These are phyloP conservation scores for Clathrus columnatus DNA, from an alignment of 768 basidiomycete species.

Conservation along the genomic window DNA sequence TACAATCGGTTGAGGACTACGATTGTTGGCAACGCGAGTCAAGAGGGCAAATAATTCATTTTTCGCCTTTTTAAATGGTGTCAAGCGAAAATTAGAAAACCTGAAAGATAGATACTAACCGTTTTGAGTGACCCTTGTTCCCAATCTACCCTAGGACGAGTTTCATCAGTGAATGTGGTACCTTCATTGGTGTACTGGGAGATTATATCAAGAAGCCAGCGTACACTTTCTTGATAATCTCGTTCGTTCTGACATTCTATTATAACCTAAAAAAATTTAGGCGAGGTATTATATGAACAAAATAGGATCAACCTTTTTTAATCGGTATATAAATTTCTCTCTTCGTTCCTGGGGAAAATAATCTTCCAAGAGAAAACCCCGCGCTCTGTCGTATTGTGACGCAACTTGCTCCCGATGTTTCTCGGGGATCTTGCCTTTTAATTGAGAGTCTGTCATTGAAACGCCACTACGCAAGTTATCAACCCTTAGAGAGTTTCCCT, in stretches of 20 bases:
- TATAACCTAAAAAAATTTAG: slow-evolving; percentile 44
- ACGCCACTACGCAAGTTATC: slow-evolving; percentile 10
- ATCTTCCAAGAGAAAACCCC: slow-evolving; percentile 67
- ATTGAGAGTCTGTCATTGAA: slow-evolving; percentile 24
- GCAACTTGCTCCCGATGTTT: slow-evolving; percentile 52
- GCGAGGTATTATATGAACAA: not conserved
- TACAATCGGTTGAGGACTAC: slow-evolving; percentile 56
- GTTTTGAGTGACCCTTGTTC: not conserved
- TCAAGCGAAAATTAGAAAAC: slow-evolving; percentile 32
- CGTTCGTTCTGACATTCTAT: slow-evolving; percentile 89
- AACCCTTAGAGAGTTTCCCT: not conserved
- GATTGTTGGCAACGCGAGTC: slow-evolving; percentile 82
- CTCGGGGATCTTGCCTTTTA: slow-evolving; percentile 54
- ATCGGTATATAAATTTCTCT: slow-evolving; percentile 87
- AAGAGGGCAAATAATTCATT: slow-evolving; percentile 69
- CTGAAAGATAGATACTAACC: not conserved
- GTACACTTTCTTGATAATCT: slow-evolving; percentile 75
- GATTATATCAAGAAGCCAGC: slow-evolving; percentile 60
- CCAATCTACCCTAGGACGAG: slow-evolving; percentile 19
- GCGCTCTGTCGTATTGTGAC: slow-evolving; percentile 48
- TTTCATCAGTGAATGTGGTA: slow-evolving; percentile 28
- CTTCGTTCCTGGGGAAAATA: slow-evolving; percentile 86
- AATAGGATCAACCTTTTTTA: slow-evolving; percentile 64
- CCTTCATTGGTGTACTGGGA: slow-evolving; percentile 56
- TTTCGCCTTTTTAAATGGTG: slow-evolving; percentile 47